Conservation (phyloP, 805 yeast species). For the Wickerhamiella bombiphila region DNA sequence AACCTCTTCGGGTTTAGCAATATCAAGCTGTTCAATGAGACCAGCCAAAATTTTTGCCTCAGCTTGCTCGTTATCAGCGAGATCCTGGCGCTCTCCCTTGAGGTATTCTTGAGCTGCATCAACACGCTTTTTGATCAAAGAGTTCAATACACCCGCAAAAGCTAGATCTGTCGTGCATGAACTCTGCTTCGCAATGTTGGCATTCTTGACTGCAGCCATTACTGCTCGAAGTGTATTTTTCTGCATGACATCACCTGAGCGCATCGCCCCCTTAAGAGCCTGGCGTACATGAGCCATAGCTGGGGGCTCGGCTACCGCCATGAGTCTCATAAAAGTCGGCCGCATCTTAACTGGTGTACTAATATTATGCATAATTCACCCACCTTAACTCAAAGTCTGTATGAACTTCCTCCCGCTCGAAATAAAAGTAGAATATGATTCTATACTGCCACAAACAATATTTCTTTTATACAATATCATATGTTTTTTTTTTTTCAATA, state of each 20-base stretch:
- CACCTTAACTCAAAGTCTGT: no score
- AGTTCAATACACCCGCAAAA: conserved; percentile 32
- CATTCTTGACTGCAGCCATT: conserved; percentile 24
- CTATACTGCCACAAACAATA: no score
- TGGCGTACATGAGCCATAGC: conserved; percentile 27
- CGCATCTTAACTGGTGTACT: no score
- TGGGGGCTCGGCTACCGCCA: conserved; percentile 21
- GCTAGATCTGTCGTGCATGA: conserved; percentile 18
- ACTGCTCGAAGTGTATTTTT: conserved; percentile 22
- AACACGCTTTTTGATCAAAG: conserved; percentile 26
- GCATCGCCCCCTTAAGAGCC: conserved; percentile 35
- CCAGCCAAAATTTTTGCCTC: conserved; percentile 32
- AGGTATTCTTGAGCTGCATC: conserved; percentile 37
- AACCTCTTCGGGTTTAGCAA: conserved; percentile 34
- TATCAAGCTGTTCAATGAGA: conserved; percentile 31
- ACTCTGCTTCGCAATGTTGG: conserved; percentile 22
- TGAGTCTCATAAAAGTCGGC: no score
- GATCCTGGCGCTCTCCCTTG: conserved; percentile 34
- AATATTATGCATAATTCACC: no score
- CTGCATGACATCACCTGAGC: conserved; percentile 28
- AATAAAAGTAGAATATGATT: no score
- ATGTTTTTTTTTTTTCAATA: no score
- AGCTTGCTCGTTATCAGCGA: conserved; percentile 37
- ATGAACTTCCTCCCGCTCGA: no score
- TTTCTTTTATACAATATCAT: no score